Evolutionary conservation across 2,329 filamentous ascomycete species (phyloP).

Genomic region (Trematosphaeria pertusa): DNA sequence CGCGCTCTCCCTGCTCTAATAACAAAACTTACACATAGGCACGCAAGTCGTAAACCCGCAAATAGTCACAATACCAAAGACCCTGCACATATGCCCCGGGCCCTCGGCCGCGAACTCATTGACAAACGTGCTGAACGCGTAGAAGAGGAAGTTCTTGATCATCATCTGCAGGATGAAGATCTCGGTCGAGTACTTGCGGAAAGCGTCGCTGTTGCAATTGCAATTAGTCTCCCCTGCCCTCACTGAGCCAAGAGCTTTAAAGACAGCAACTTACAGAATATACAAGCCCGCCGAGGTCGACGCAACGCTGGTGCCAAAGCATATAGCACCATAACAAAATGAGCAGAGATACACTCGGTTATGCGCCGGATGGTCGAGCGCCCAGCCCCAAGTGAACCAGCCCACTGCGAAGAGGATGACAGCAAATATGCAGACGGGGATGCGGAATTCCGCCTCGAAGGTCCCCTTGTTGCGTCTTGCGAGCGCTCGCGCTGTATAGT

Average conservation of each 20-base stretch:
- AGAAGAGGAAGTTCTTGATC: slow-evolving; percentile 46
- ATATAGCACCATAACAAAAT: slow-evolving; percentile 28
- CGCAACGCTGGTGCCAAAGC: slow-evolving; percentile 27
- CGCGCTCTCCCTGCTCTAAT: not conserved
- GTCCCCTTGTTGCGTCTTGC: slow-evolving; percentile 22
- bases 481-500: slow-evolving; percentile 19
- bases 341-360: slow-evolving; percentile 17
- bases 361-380: slow-evolving; percentile 18
- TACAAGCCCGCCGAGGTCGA: slow-evolving; percentile 38
- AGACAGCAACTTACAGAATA: slow-evolving; percentile 35
- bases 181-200: slow-evolving; percentile 35
- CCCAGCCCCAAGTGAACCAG: slow-evolving; percentile 30
- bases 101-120: slow-evolving; percentile 38
- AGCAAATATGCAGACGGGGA: slow-evolving; percentile 25
- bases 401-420: slow-evolving; percentile 25
- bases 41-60: slow-evolving; percentile 39
- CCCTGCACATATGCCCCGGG: slow-evolving; percentile 31
- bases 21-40: slow-evolving; percentile 41
- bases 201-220: slow-evolving; percentile 35
- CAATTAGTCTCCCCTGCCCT: not conserved
- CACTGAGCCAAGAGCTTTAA: not conserved
- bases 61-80: slow-evolving; percentile 38
- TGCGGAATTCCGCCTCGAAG: slow-evolving; percentile 31
- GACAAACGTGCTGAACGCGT: slow-evolving; percentile 42
- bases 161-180: slow-evolving; percentile 48